Base-by-base conservation (phyloP, 306 rosid species). In the Cicer arietinum region DNA sequence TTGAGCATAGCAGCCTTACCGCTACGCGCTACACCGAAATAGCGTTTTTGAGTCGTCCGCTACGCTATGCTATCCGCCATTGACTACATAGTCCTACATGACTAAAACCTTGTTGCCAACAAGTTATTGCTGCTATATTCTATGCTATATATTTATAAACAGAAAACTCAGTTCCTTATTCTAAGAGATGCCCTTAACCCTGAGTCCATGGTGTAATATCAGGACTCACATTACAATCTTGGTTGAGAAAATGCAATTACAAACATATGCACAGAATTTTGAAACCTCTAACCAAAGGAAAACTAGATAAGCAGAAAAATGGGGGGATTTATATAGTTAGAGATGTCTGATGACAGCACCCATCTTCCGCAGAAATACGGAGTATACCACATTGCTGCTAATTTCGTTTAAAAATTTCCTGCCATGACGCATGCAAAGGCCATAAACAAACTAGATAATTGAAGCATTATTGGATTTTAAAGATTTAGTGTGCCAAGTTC, bases 31-130 rank as follows among this genome's bases (percentile, higher is more conserved):
- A 25, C 35, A 25, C 35, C 35, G 35, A 25, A 25, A 25, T 25
- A 2, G 35, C 35, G 35, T 25, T 25, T 25, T 25, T 2, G 35
- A 4, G 35, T 3, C 35, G 35, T 25, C 35, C 4, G 35, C 35
- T 25, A 25, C 35, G 35, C 35, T 25, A 25, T 25, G 35, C 35
- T 25, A 25, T 25, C 35, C 35, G 35, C 35, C 35, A 25, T 25
- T 25, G 35, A 25, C 35, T 25, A 25, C 35, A 25, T 25, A 25
- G 35, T 12, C 50, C 53, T 22, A 67, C 42, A 44, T 25, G 69
- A 74, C 18, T 43, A 47, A 68, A 74, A 77, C 68, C 63, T 74
- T 70, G 58, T 46, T 78, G 68, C 74, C 57, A 76, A 61, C 20
- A 59, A 43, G 53, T 58, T 57, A 52, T 37, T 10, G 45, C 47